Evolutionary conservation across 2,329 filamentous ascomycete species (phyloP).

Genomic region (Sclerotiophoma versabilis): DNA sequence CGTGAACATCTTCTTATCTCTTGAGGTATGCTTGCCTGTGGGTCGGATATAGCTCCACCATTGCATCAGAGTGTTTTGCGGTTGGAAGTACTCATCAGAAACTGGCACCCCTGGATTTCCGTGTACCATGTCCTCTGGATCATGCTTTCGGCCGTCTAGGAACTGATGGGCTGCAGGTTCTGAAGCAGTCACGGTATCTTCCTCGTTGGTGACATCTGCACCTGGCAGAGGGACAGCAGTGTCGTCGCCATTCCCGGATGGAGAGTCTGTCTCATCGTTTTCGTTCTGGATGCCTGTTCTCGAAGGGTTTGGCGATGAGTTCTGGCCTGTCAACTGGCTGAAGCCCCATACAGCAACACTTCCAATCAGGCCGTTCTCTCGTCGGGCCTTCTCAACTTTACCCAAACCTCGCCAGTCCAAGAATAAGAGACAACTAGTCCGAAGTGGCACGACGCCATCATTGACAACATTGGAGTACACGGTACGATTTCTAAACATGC

Average conservation of each 20-base stretch:
- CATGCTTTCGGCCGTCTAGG: slow-evolving; percentile 36
- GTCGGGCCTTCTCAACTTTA: slow-evolving; percentile 89
- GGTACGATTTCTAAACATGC: slow-evolving; percentile 88
- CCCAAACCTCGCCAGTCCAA: slow-evolving; percentile 95
- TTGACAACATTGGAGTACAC: slow-evolving; percentile 98
- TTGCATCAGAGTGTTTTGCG: slow-evolving; percentile 54
- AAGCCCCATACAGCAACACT: slow-evolving; percentile 94
- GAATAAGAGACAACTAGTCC: slow-evolving; percentile 95
- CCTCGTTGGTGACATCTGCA: slow-evolving; percentile 69
- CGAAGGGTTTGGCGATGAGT: slow-evolving; percentile 66
- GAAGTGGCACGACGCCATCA: slow-evolving; percentile 92
- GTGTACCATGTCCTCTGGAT: slow-evolving; percentile 22
- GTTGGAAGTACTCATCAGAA: slow-evolving; percentile 35
- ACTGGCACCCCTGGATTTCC: slow-evolving; percentile 20
- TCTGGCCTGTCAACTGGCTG: slow-evolving; percentile 82
- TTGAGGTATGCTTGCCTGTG: slow-evolving; percentile 68
- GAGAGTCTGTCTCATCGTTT: slow-evolving; percentile 37
- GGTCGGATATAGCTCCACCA: slow-evolving; percentile 79
- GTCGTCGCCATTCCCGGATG: slow-evolving; percentile 44
- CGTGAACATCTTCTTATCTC: slow-evolving; percentile 66
- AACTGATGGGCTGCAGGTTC: slow-evolving; percentile 44
- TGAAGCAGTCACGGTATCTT: slow-evolving; percentile 60
- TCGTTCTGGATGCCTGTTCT: slow-evolving; percentile 40
- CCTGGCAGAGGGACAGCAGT: slow-evolving; percentile 74
- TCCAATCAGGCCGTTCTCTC: slow-evolving; percentile 90